Percentiles rank a stretch among this genome's conserved stretches.
phyloP scores from a whole-genome alignment of 768 basidiomycete species.

The Boletus edulis region DNA sequence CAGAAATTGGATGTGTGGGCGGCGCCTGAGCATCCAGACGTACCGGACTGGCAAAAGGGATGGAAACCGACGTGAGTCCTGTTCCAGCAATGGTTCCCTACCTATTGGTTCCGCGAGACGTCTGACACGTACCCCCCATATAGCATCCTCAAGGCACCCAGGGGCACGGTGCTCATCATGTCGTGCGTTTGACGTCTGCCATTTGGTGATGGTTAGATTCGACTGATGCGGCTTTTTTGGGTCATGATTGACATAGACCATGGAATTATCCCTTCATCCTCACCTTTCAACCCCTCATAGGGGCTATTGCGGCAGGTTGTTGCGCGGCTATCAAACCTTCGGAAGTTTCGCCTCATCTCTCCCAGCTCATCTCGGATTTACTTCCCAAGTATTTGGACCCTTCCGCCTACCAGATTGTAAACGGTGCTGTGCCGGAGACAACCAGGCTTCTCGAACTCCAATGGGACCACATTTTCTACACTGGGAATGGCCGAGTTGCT shows the following conservation, averaged over 20 bases:
- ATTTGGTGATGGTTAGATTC: background rate
- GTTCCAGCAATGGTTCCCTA: too few relatives aligned
- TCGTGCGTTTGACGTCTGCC: constrained; percentile 38
- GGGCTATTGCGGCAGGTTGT: constrained; percentile 75
- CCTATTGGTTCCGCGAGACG: too few relatives aligned
- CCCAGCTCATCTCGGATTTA: constrained; percentile 50
- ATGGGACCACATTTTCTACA: constrained; percentile 39
- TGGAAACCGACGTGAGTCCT: constrained; percentile 47
- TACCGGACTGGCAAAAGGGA: constrained; percentile 39
- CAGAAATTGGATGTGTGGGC: constrained; percentile 59
- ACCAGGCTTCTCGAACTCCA: constrained; percentile 31
- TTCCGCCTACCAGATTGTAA: constrained; percentile 50
- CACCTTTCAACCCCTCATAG: constrained; percentile 55
- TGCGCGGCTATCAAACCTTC: constrained; percentile 67
- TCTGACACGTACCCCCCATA: background rate
- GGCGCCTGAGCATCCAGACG: constrained; percentile 39
- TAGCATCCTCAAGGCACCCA: constrained; percentile 51
- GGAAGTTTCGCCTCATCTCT: constrained; percentile 48
- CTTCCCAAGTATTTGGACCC: constrained; percentile 57
- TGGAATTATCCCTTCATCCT: constrained; percentile 68
- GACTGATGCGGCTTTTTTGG: background rate
- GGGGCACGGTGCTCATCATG: constrained; percentile 61
- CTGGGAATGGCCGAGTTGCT: constrained; percentile 31
- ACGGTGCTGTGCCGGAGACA: constrained; percentile 42
- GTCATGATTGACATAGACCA: constrained; percentile 37